Conservation (phyloP, 805 yeast species). For the Geotrichum ghanense region DNA sequence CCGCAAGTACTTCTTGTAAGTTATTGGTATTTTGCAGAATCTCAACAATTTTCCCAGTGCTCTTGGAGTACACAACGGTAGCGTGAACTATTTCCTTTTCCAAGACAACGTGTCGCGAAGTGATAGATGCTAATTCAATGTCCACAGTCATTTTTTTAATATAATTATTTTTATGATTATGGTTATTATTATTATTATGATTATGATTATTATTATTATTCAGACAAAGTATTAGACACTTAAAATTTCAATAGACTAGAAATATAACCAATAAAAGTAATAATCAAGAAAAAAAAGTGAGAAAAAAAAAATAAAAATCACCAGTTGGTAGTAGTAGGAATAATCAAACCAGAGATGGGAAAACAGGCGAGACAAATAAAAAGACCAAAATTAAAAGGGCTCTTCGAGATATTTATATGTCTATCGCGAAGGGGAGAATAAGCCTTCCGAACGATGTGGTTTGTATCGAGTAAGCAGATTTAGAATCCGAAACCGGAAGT, state of each 20-base stretch:
- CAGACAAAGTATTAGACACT: not conserved
- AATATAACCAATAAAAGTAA: not conserved
- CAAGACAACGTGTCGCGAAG: conserved; percentile 48
- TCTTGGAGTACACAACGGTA: conserved; percentile 40
- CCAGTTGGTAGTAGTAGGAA: not conserved
- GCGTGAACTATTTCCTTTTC: conserved; percentile 41
- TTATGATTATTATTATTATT: not conserved
- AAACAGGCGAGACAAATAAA: not conserved
- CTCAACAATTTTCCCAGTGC: conserved; percentile 23
- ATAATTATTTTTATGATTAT: not conserved
- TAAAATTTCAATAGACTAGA: not conserved
- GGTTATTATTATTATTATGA: not conserved
- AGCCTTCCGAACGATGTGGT: too few relatives aligned
- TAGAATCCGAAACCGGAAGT: too few relatives aligned
- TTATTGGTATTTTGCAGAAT: not conserved
- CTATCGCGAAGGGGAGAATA: too few relatives aligned
- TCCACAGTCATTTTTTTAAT: not conserved
- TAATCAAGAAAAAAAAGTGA: too few relatives aligned
- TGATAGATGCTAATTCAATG: conserved; percentile 36
- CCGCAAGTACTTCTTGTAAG: not conserved
- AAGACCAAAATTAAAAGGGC: too few relatives aligned
- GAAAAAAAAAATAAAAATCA: not conserved
- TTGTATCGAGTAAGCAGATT: too few relatives aligned
- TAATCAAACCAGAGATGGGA: not conserved
- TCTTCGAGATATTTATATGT: too few relatives aligned